Evolutionary conservation across 257 asterid genomes (phyloP).

Genomic region (Salvia rosmarinus): DNA sequence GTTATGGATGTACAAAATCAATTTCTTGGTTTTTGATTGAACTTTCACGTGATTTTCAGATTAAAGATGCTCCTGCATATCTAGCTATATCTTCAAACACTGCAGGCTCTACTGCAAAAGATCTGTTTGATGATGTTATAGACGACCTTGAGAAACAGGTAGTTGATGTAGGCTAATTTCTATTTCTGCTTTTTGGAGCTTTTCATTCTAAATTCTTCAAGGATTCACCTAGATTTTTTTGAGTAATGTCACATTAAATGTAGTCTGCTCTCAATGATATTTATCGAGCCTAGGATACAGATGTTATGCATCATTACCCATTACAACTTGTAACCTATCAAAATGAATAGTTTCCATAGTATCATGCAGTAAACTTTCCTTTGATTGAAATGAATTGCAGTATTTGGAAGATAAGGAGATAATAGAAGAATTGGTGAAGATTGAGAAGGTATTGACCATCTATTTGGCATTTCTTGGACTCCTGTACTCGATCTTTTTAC

Average conservation of each 20-base stretch:
- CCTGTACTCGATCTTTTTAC: conserved; percentile 14
- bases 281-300: background rate
- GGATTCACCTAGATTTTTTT: background rate
- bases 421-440: conserved; percentile 68
- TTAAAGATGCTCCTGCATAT: conserved; percentile 83
- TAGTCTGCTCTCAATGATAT: background rate
- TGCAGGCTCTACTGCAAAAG: conserved; percentile 83
- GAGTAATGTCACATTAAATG: background rate
- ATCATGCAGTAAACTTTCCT: background rate
- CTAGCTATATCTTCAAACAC: conserved; percentile 78
- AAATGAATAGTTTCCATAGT: conserved; percentile 9
- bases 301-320: background rate
- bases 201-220: background rate
- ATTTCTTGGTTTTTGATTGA: conserved; percentile 20
- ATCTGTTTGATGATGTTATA: conserved; percentile 77
- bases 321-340: conserved; percentile 17
- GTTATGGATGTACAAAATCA: background rate
- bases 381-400: conserved; percentile 61
- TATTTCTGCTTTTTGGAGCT: background rate
- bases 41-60: conserved; percentile 50
- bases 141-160: conserved; percentile 95
- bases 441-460: conserved; percentile 56
- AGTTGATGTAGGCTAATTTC: conserved; percentile 7
- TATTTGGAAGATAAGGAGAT: conserved; percentile 79
- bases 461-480: conserved; percentile 32